phyloP scores from a whole-genome alignment of 2,329 filamentous ascomycete species.

The Cladophialophora yegresii region DNA sequence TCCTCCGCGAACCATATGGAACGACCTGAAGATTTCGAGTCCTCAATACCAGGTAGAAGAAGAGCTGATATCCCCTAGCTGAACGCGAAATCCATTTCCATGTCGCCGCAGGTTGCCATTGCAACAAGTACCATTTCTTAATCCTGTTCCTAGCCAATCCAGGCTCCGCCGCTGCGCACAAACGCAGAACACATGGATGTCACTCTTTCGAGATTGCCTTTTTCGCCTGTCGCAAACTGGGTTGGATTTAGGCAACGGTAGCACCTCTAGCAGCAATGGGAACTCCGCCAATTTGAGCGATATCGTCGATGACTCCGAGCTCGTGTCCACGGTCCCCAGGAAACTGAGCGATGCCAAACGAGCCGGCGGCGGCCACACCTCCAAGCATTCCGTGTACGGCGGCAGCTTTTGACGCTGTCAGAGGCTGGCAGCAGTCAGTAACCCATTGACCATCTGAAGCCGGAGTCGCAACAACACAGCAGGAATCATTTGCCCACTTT shows the following conservation, averaged over 20 bases:
- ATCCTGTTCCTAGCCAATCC: neutral
- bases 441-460: neutral
- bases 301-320: neutral
- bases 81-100: neutral
- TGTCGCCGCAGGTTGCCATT: neutral
- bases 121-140: neutral
- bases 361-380: neutral
- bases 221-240: neutral
- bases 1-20: neutral
- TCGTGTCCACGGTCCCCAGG: neutral
- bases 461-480: neutral
- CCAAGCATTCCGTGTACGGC: neutral
- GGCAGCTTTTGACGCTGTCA: neutral
- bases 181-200: neutral
- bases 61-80: neutral
- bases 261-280: neutral
- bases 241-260: neutral
- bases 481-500: neutral
- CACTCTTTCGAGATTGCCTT: neutral
- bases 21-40: constrained; percentile 10
- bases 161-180: neutral
- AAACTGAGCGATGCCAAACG: neutral
- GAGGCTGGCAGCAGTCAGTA: neutral
- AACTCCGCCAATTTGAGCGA: neutral
- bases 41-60: neutral